Conservation (phyloP, 1,284 basidiomycete genomes). For the Thecaphora thlaspeos region DNA sequence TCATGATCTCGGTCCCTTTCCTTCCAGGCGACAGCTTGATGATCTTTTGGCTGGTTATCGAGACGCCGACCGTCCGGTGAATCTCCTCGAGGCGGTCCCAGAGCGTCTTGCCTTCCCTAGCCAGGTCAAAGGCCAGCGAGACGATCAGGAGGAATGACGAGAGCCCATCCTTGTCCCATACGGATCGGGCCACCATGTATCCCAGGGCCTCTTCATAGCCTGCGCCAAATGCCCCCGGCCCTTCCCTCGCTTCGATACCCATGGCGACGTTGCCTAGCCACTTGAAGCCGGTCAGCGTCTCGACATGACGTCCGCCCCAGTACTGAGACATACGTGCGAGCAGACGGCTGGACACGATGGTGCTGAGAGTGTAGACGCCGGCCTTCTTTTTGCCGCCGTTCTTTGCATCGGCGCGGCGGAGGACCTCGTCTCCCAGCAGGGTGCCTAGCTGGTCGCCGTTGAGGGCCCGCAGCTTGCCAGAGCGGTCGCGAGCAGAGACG, state of each 20-base stretch:
- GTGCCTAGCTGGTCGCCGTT: slow-evolving; percentile 48
- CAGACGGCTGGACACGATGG: slow-evolving; percentile 43
- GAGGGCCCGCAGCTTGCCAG: slow-evolving; percentile 34
- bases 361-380: slow-evolving; percentile 33
- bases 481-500: slow-evolving; percentile 35
- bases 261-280: slow-evolving; percentile 48
- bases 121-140: slow-evolving; percentile 38
- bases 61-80: slow-evolving; percentile 36
- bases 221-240: slow-evolving; percentile 36
- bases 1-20: slow-evolving; percentile 43
- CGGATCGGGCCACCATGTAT: slow-evolving; percentile 42
- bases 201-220: slow-evolving; percentile 53
- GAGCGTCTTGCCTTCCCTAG: slow-evolving; percentile 31
- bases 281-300: slow-evolving; percentile 52
- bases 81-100: slow-evolving; percentile 48
- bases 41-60: slow-evolving; percentile 43
- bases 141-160: slow-evolving; percentile 42
- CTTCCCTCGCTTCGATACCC: slow-evolving; percentile 25
- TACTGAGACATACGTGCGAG: slow-evolving; percentile 36
- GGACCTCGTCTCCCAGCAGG: slow-evolving; percentile 43
- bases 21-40: slow-evolving; percentile 41
- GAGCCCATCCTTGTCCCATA: slow-evolving; percentile 52
- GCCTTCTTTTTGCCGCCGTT: slow-evolving; percentile 8
- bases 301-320: slow-evolving; percentile 33
- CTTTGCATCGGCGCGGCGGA: slow-evolving; percentile 24